Percentiles rank a stretch among this genome's conserved stretches.
Conservation (phyloP, 2,329 filamentous ascomycete genomes). For the Exophiala bonariae region DNA sequence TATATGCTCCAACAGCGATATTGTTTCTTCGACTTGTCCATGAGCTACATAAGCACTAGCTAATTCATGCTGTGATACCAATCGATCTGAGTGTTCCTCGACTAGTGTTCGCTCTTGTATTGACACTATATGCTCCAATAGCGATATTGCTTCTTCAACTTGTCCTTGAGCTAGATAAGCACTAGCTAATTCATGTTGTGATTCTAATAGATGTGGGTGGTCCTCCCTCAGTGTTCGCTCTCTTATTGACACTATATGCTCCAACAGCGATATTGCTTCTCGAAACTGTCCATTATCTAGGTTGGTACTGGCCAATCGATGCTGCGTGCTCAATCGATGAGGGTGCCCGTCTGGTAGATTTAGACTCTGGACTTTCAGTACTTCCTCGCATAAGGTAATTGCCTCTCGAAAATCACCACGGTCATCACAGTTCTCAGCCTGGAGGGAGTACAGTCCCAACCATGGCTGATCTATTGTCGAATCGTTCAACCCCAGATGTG, state of each 20-base stretch:
- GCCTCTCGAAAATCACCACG: no score
- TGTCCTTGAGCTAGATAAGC: conserved; percentile 22
- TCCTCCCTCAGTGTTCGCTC: conserved; percentile 28
- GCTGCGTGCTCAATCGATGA: no score
- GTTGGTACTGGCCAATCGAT: no score
- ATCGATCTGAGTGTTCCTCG: conserved; percentile 28
- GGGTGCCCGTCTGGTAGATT: no score
- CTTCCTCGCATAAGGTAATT: no score
- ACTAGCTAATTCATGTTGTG: conserved; percentile 19
- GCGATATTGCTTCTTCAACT: conserved; percentile 21
- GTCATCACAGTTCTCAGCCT: no score
- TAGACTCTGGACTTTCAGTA: no score
- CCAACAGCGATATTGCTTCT: no score
- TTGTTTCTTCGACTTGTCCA: conserved; percentile 22
- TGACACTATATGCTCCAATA: conserved; percentile 25
- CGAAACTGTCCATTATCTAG: no score
- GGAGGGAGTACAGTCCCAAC: no score
- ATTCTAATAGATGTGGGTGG: conserved; percentile 24
- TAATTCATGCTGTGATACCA: conserved; percentile 12
- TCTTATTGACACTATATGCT: no score
- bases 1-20: conserved; percentile 23
- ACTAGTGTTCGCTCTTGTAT: conserved; percentile 27
- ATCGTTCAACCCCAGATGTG: not conserved
- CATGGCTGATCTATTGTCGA: conserved; percentile 19
- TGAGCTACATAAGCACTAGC: conserved; percentile 19